phyloP scores from a whole-genome alignment of 2,329 filamentous ascomycete species.

The Trichophyton benhamiae region DNA sequence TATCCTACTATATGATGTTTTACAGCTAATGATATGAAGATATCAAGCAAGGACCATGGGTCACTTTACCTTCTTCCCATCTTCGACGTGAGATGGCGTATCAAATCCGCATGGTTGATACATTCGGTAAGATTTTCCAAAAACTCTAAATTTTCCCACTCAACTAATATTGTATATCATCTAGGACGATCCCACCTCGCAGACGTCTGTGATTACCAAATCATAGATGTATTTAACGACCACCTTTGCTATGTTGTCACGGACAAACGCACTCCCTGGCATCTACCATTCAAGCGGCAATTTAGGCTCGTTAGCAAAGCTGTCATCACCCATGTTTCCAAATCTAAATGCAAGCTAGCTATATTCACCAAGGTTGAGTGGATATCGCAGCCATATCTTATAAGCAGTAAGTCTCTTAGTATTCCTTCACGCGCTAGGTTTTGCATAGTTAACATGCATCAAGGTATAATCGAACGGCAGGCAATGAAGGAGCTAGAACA shows the following conservation, averaged over 20 bases:
- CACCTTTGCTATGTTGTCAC: conserved; percentile 59
- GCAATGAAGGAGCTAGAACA: conserved; percentile 57
- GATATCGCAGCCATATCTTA: conserved; percentile 50
- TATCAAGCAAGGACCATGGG: conserved; percentile 81
- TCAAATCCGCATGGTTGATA: conserved; percentile 54
- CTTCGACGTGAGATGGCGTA: conserved; percentile 73
- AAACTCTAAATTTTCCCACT: neutral
- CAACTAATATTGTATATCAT: conserved; percentile 15
- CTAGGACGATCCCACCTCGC: conserved; percentile 40
- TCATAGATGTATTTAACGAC: conserved; percentile 70
- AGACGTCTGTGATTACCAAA: conserved; percentile 67
- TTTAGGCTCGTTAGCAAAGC: conserved; percentile 82
- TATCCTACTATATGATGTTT: neutral
- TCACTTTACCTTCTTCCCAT: conserved; percentile 53
- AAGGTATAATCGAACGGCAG: conserved; percentile 45
- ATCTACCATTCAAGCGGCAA: conserved; percentile 65
- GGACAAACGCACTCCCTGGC: conserved; percentile 58
- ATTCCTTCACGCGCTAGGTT: neutral
- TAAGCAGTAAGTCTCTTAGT: conserved; percentile 28
- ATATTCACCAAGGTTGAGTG: conserved; percentile 83
- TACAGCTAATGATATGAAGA: conserved; percentile 30
- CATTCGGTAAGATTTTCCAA: conserved; percentile 43
- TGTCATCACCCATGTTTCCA: conserved; percentile 84
- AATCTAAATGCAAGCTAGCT: conserved; percentile 82
- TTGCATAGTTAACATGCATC: conserved; percentile 6